Evolutionary conservation across 2,329 filamentous ascomycete species (phyloP).

Genomic region (Arthrocladium fulminans): DNA sequence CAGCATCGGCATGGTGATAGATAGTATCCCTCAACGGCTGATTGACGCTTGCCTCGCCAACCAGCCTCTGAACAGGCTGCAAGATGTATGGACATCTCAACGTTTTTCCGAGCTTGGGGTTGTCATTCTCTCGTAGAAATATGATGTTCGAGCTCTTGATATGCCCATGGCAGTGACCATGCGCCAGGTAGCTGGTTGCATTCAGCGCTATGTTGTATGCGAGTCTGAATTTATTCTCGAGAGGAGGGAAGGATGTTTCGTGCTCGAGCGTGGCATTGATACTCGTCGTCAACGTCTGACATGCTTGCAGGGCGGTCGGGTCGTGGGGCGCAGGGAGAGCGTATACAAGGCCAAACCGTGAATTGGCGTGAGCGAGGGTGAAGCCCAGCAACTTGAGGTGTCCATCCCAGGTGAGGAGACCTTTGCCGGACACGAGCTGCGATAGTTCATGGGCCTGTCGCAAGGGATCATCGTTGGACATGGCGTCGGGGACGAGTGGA

Average conservation of each 20-base stretch:
- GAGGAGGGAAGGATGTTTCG: constrained; percentile 32
- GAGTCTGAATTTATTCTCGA: constrained; percentile 54
- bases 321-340: constrained; percentile 16
- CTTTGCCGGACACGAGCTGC: constrained; percentile 8
- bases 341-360: constrained; percentile 22
- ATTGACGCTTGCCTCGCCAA: constrained; percentile 14
- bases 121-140: constrained; percentile 34
- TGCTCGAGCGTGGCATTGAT: constrained; percentile 25
- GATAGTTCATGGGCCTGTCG: constrained; percentile 22
- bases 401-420: constrained; percentile 19
- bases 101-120: constrained; percentile 6
- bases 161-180: constrained; percentile 51
- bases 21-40: constrained; percentile 46
- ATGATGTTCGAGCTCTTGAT: constrained; percentile 58
- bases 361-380: constrained; percentile 15
- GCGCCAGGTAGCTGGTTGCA: constrained; percentile 48
- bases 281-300: constrained; percentile 19
- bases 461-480: constrained; percentile 29
- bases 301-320: constrained; percentile 19
- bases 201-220: constrained; percentile 51
- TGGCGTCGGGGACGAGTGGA: background rate
- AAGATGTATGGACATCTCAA: constrained; percentile 17
- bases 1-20: constrained; percentile 50
- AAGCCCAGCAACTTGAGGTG: constrained; percentile 35
- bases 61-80: constrained; percentile 22